Evolutionary conservation across 192 early-diverging fungal species (phyloP).

Genomic region (Backusella circina): DNA sequence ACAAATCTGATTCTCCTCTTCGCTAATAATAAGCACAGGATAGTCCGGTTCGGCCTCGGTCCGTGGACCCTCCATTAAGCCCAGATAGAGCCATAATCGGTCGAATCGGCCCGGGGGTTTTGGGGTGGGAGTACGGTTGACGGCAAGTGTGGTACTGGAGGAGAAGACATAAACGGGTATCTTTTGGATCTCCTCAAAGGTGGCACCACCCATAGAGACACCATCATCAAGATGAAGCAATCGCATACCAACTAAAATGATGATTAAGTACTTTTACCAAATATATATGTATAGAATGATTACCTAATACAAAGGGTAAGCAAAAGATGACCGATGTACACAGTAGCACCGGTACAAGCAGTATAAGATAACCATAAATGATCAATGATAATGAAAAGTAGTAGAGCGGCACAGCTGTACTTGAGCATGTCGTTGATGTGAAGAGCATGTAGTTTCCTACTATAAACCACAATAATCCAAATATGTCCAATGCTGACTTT

Average conservation of each 20-base stretch:
- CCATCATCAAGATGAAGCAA: conserved; percentile 50
- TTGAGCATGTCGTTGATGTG: conserved; percentile 37
- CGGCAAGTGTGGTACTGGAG: not conserved
- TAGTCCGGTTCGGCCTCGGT: conserved; percentile 6
- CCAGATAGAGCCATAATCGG: conserved; percentile 14
- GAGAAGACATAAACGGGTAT: conserved; percentile 66
- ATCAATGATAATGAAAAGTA: conserved; percentile 59
- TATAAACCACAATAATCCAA: conserved; percentile 58
- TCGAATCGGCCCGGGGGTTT: not conserved
- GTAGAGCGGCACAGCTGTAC: conserved; percentile 55
- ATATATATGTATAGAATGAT: no score
- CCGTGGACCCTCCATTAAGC: not conserved
- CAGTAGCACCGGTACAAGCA: conserved; percentile 56
- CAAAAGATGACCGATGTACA: conserved; percentile 60
- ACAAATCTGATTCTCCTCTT: conserved; percentile 46
- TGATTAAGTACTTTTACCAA: no score
- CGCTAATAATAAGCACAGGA: conserved; percentile 20
- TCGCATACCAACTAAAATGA: conserved; percentile 46
- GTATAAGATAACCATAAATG: conserved; percentile 61
- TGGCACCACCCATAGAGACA: conserved; percentile 61
- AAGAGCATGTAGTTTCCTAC: conserved; percentile 71
- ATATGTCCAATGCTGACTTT: conserved; percentile 52
- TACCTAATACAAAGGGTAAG: conserved; percentile 51
- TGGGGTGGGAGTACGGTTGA: not conserved
- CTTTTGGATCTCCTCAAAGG: conserved; percentile 59